Evolutionary conservation across 1,139 yeast species (phyloP), one percentile per base, ranked within the genome.

Genomic region (Taphrina betulina): DNA sequence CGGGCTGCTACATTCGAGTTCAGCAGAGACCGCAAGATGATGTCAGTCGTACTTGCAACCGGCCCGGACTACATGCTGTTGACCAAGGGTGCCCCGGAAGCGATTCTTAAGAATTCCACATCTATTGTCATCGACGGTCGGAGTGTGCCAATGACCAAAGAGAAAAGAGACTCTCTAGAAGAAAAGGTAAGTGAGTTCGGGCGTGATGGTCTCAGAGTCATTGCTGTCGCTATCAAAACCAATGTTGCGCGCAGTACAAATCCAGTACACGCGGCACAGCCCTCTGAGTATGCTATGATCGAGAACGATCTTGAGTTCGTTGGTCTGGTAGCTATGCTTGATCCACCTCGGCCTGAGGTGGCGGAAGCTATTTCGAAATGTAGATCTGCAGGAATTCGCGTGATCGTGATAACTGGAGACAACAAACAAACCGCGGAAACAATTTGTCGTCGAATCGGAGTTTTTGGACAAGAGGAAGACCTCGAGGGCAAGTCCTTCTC

Each of bases 1-100:
- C 60, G 63, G 33, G 40, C 59, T n/a, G 62, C 63, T 1, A 64
- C 67, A 0, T 68, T 63, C 58, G 71, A 69, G 51, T 69, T 69
- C 58, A 73, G 79, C 1, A 75, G 75, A 60, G 76, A 76, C 63
- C 76, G 79, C 14, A 76, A 76, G 65, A 68, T 78, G 61, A 76
- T 76, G 80, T 74, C 79, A 1, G 73, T 75, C 0, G 66, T 76
- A n/a, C 74, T 75, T 60, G 63, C 67, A 20, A 60, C 67, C n/a
- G 45, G 53, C 14, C 58, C 61, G 3, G 60, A 60, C 31, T 51
- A 60, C 12, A 68, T 63, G 28, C 68, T 77, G 28, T 70, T 74
- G 59, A 73, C 78, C 28, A 78, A 78, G 62, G 82, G 82, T 59
- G 82, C 82, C 0, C 80, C 79, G 4, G 82, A 78, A 63, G 67